Evolutionary conservation across 208 protist species (phyloP).

Genomic region (Phytomonas sp.): DNA sequence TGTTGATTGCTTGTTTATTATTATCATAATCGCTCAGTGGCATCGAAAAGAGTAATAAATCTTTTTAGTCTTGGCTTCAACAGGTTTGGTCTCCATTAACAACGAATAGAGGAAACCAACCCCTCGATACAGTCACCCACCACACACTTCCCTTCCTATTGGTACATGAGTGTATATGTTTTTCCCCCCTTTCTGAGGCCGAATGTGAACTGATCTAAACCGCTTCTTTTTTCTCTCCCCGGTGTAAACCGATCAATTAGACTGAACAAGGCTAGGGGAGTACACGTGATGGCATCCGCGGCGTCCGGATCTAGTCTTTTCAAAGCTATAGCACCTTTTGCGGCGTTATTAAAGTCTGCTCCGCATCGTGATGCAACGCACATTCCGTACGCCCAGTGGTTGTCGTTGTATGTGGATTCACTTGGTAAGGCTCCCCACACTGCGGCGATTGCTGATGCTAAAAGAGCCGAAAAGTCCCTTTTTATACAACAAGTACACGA

Average conservation of each 20-base stretch:
- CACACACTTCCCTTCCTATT: background rate
- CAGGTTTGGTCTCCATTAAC: background rate
- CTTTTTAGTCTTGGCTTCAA: background rate
- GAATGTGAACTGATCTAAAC: background rate
- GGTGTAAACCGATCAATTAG: background rate
- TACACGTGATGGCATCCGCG: background rate
- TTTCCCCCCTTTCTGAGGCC: background rate
- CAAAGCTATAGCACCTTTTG: conserved; percentile 19
- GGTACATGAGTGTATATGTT: background rate
- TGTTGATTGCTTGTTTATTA: conserved; percentile 1
- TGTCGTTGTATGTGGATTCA: conserved; percentile 44
- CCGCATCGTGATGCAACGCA: conserved; percentile 62
- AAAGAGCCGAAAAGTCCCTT: background rate
- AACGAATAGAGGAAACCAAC: background rate
- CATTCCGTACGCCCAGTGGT: conserved; percentile 58
- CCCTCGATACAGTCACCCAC: background rate
- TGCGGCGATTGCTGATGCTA: background rate
- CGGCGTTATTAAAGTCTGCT: conserved; percentile 23
- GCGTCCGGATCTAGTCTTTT: background rate
- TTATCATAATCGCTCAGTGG: background rate
- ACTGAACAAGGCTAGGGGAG: background rate
- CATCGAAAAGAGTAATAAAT: background rate
- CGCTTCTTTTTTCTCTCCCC: background rate
- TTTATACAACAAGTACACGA: conserved; percentile 9
- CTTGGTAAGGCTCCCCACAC: conserved; percentile 15